phyloP scores from a whole-genome alignment of 805 yeast genomes.

The Jamesozyma piceae region DNA sequence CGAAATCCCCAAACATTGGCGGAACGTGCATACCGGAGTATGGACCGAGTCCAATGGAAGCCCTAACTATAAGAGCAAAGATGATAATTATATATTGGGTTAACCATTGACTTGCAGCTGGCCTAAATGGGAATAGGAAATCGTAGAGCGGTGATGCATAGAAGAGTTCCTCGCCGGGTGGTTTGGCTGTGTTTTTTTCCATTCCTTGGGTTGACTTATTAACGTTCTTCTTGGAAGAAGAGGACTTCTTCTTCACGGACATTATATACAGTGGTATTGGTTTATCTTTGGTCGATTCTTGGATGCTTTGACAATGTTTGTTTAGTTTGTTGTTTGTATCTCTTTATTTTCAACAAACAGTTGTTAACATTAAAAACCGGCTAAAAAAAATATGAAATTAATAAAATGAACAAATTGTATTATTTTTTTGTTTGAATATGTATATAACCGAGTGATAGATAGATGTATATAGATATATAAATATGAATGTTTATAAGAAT shows the following conservation, averaged over 20 bases:
- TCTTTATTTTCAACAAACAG: no score
- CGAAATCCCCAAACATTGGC: constrained; percentile 92
- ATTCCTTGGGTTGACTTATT: background rate
- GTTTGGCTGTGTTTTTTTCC: background rate
- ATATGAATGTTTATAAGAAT: background rate
- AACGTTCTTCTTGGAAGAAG: background rate
- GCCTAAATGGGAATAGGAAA: constrained; percentile 66
- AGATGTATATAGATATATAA: background rate
- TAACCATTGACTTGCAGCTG: constrained; percentile 84
- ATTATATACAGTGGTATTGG: background rate
- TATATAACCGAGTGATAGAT: no score
- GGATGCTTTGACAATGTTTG: no score
- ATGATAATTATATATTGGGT: constrained; percentile 68
- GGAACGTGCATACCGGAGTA: constrained; percentile 64
- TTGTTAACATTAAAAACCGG: no score
- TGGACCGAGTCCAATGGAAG: constrained; percentile 83
- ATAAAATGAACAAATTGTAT: no score
- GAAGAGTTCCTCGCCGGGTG: constrained; percentile 26
- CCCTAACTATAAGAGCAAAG: constrained; percentile 64
- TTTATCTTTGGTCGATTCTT: background rate
- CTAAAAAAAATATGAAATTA: no score
- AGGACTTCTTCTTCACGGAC: background rate
- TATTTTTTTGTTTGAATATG: no score
- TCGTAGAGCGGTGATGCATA: constrained; percentile 65
- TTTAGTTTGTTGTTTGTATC: no score